Evolutionary conservation across 2,329 filamentous ascomycete genomes (phyloP).

Genomic region (Fusarium duplospermum): DNA sequence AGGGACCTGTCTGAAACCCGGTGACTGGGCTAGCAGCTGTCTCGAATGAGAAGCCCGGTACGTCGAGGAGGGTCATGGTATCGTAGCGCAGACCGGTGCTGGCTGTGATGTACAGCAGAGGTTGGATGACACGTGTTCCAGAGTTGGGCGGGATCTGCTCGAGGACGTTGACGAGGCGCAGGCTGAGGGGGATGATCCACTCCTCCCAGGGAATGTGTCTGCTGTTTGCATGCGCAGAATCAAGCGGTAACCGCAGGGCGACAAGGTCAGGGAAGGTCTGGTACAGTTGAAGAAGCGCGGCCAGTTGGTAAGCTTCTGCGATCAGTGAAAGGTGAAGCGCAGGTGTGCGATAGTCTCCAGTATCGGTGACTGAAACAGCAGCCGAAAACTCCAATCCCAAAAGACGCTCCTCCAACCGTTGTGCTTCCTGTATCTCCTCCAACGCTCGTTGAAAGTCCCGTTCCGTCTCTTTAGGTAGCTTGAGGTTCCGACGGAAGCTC

Average conservation of each 20-base stretch:
- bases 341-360: conserved; percentile 47
- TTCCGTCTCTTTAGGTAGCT: conserved; percentile 36
- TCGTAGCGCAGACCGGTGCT: conserved; percentile 50
- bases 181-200: conserved; percentile 51
- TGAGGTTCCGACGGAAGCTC: conserved; percentile 45
- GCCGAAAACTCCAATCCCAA: conserved; percentile 46
- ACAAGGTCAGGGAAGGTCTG: conserved; percentile 54
- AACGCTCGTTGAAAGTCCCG: conserved; percentile 45
- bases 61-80: conserved; percentile 26
- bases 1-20: conserved; percentile 7
- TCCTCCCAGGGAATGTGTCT: conserved; percentile 49
- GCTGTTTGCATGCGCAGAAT: conserved; percentile 31
- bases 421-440: conserved; percentile 43
- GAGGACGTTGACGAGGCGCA: conserved; percentile 48
- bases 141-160: conserved; percentile 51
- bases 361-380: conserved; percentile 36
- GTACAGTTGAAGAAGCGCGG: conserved; percentile 54
- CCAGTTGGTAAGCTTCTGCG: conserved; percentile 55
- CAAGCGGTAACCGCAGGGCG: conserved; percentile 44
- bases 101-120: conserved; percentile 52
- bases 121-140: conserved; percentile 52
- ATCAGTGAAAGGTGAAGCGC: conserved; percentile 49
- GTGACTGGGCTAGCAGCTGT: conserved; percentile 4
- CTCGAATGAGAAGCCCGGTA: conserved; percentile 26
- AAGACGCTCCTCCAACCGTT: conserved; percentile 50